phyloP scores from a whole-genome alignment of 83 land plant species.

The Diphasiastrum complanatum region DNA sequence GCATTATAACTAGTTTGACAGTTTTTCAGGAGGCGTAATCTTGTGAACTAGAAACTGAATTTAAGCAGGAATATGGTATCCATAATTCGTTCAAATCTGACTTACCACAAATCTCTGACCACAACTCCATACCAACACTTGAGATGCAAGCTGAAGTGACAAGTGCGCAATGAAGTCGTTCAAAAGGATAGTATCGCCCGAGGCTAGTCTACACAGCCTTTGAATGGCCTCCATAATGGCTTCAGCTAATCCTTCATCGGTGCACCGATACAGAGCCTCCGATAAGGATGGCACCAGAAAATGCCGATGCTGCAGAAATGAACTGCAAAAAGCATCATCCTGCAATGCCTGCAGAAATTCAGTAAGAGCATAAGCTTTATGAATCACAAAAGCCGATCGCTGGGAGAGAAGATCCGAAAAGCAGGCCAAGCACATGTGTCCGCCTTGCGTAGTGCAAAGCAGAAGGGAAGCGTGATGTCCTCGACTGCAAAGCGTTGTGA shows the following conservation, averaged over 20 bases:
- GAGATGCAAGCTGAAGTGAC: slow-evolving; percentile 11
- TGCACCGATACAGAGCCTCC: slow-evolving; percentile 16
- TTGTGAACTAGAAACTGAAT: no score
- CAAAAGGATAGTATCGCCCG: slow-evolving; percentile 8
- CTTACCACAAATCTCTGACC: slow-evolving; percentile 26
- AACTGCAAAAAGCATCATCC: slow-evolving; percentile 10
- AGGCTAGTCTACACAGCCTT: slow-evolving; percentile 6
- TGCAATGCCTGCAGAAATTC: slow-evolving; percentile 16
- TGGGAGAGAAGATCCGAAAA: slow-evolving; percentile 13
- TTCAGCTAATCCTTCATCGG: slow-evolving; percentile 9
- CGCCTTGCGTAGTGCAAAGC: slow-evolving; percentile 16
- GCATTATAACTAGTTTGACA: no score
- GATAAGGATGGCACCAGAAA: slow-evolving; percentile 24
- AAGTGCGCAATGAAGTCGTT: slow-evolving; percentile 21
- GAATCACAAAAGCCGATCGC: slow-evolving; percentile 24
- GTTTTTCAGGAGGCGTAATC: no score
- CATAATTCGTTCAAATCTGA: background rate
- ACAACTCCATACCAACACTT: slow-evolving; percentile 3
- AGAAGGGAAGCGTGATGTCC: slow-evolving; percentile 10
- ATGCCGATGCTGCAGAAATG: slow-evolving; percentile 16
- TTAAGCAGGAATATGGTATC: no score
- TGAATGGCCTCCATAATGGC: slow-evolving; percentile 13
- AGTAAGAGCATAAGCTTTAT: slow-evolving; percentile 19
- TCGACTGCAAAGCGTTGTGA: slow-evolving; percentile 3
- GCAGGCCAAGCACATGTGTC: slow-evolving; percentile 24